phyloP scores from a whole-genome alignment of 768 basidiomycete species.

The Rickenella mellea region DNA sequence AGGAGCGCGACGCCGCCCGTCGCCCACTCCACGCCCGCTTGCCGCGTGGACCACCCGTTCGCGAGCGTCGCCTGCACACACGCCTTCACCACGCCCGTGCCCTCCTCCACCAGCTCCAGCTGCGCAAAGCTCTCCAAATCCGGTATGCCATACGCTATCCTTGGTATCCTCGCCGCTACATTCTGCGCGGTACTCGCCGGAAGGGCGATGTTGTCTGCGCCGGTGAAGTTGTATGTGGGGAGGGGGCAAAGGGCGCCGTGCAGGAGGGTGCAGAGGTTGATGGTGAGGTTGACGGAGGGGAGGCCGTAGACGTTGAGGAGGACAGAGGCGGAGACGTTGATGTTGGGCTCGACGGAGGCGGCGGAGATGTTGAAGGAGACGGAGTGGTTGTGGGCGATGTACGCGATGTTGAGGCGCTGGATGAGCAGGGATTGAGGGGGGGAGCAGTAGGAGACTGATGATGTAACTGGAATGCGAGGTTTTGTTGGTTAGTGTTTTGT shows the following conservation, averaged over 20 bases:
- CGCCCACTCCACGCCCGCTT: conserved; percentile 67
- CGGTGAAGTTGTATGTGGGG: conserved; percentile 82
- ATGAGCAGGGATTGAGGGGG: conserved; percentile 74
- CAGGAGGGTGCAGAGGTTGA: conserved; percentile 77
- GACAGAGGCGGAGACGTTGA: conserved; percentile 77
- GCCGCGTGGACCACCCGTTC: conserved; percentile 81
- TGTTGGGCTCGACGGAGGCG: conserved; percentile 68
- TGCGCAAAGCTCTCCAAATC: conserved; percentile 88
- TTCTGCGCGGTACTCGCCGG: conserved; percentile 52
- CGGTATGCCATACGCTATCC: conserved; percentile 78
- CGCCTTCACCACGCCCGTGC: conserved; percentile 66
- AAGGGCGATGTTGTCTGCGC: conserved; percentile 58
- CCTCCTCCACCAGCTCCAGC: conserved; percentile 58
- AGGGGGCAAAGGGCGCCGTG: conserved; percentile 75
- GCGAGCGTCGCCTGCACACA: conserved; percentile 89
- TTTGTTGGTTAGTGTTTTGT: no score
- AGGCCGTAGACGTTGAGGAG: conserved; percentile 85
- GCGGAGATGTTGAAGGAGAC: conserved; percentile 80
- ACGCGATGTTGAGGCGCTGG: conserved; percentile 66
- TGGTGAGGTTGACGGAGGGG: conserved; percentile 70
- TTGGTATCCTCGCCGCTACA: conserved; percentile 51
- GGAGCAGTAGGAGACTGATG: conserved; percentile 80
- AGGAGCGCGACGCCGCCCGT: conserved; percentile 57
- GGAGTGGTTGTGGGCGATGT: conserved; percentile 61
- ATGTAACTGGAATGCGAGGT: conserved; percentile 74